Conservation (phyloP, 768 basidiomycete species). For the Russula foetens region DNA sequence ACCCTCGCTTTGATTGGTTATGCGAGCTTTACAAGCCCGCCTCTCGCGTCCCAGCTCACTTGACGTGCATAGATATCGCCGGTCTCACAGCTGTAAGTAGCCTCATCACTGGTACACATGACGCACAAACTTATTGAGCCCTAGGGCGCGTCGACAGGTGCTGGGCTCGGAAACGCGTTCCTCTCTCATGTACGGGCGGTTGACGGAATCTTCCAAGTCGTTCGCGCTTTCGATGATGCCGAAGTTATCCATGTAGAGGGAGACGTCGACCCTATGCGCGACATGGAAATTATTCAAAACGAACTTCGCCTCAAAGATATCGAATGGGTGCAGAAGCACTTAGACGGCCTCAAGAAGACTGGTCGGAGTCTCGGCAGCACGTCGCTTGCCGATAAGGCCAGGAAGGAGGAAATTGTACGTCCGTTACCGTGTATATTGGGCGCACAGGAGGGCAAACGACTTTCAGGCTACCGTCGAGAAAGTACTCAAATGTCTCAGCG, state of each 20-base stretch:
- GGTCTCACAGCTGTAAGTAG: constrained; percentile 81
- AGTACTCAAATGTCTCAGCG: constrained; percentile 66
- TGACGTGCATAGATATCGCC: constrained; percentile 98
- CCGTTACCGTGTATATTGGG: background rate
- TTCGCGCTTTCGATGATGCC: constrained; percentile 98
- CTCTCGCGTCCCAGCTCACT: constrained; percentile 82
- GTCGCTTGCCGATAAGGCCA: constrained; percentile 88
- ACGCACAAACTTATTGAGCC: constrained; percentile 9
- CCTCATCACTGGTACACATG: background rate
- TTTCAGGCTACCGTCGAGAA: constrained; percentile 76
- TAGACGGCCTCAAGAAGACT: constrained; percentile 70
- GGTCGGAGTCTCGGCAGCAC: constrained; percentile 63
- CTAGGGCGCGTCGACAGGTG: constrained; percentile 93
- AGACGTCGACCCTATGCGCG: constrained; percentile 89
- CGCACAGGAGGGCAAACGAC: background rate
- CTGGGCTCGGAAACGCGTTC: constrained; percentile 96
- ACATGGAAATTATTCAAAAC: constrained; percentile 96
- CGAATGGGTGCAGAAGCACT: constrained; percentile 93
- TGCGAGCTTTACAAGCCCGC: constrained; percentile 84
- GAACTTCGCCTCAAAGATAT: constrained; percentile 96
- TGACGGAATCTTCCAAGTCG: constrained; percentile 98
- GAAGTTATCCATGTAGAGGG: constrained; percentile 99
- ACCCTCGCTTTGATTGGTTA: constrained; percentile 91
- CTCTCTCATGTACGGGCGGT: constrained; percentile 96
- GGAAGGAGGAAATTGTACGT: constrained; percentile 89